phyloP scores from a whole-genome alignment of 352 stramenopile species.

The Globisporangium nunn region DNA sequence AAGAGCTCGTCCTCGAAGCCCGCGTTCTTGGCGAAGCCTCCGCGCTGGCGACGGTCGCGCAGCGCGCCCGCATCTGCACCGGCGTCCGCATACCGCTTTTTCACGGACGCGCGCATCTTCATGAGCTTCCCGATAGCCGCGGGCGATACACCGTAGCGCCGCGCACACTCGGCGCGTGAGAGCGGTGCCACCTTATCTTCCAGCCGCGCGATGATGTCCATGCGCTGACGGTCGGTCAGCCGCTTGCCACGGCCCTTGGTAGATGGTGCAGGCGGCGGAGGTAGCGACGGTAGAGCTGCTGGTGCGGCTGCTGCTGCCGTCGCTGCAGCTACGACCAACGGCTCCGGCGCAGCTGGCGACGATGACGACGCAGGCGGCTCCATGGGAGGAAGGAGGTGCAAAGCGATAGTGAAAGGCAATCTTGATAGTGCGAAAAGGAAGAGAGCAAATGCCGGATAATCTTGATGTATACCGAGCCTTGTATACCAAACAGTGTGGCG shows the following conservation, averaged over 20 bases:
- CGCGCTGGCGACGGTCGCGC: slow-evolving; percentile 52
- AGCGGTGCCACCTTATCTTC: slow-evolving; percentile 44
- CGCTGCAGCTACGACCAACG: no score
- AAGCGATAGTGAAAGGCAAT: no score
- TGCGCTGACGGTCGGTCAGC: slow-evolving; percentile 66
- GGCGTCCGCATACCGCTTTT: slow-evolving; percentile 58
- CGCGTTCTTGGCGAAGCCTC: slow-evolving; percentile 55
- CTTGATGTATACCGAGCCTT: no score
- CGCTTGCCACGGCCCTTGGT: slow-evolving; percentile 45
- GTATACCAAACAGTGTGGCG: no score
- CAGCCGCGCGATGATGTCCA: slow-evolving; percentile 66
- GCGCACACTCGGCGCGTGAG: slow-evolving; percentile 50
- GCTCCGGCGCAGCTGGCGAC: neutral
- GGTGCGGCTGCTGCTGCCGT: neutral
- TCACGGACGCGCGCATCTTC: slow-evolving; percentile 60
- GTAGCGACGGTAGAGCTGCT: no score
- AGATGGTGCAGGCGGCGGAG: slow-evolving; percentile 6
- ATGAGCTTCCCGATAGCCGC: slow-evolving; percentile 77
- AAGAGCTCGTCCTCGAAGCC: slow-evolving; percentile 58
- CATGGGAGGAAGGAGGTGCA: no score
- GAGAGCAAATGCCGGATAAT: no score
- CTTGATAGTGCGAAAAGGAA: no score
- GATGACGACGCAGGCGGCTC: neutral
- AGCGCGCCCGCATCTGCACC: slow-evolving; percentile 19
- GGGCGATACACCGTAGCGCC: slow-evolving; percentile 56